Conservation (phyloP, 2,329 filamentous ascomycete species). For the Blumeria hordei region DNA sequence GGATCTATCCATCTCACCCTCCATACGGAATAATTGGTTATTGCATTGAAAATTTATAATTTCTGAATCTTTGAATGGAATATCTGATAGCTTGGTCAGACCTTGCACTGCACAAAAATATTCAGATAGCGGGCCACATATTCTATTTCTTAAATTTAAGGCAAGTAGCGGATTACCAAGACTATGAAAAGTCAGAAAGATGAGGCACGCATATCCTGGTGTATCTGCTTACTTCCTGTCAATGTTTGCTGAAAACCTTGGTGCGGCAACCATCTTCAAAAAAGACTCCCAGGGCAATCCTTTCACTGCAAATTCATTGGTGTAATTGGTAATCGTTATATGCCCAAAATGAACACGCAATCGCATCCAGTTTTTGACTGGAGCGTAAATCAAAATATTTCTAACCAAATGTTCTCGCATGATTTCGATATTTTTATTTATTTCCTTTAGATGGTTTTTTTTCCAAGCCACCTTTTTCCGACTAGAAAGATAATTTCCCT, state of each 20-base stretch:
- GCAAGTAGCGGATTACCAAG: constrained; percentile 5
- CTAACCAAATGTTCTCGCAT: constrained; percentile 8
- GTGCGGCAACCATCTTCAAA: constrained; percentile 9
- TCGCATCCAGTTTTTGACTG: constrained; percentile 11
- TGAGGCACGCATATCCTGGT: not conserved
- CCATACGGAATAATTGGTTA: constrained; percentile 8
- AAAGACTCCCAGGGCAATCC: constrained; percentile 8
- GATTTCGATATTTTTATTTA: constrained; percentile 3
- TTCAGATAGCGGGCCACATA: constrained; percentile 2
- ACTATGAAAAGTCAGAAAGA: constrained; percentile 3
- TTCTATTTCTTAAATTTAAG: constrained; percentile 5
- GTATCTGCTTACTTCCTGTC: constrained; percentile 11
- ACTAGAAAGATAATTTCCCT: constrained; percentile 4
- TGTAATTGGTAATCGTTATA: constrained; percentile 8
- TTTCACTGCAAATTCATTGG: constrained; percentile 4
- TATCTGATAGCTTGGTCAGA: constrained; percentile 3
- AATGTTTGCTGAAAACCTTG: constrained; percentile 8
- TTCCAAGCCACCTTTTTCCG: constrained; percentile 7
- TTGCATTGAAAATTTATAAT: constrained; percentile 9
- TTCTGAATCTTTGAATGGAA: constrained; percentile 8
- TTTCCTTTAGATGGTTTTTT: constrained; percentile 1
- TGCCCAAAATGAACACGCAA: constrained; percentile 15
- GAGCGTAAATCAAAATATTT: constrained; percentile 7
- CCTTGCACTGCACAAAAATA: constrained; percentile 7
- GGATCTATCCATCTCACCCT: constrained; percentile 11